Base-by-base conservation (phyloP, 345 rosid genomes). In the Eucalyptus pumila region DNA sequence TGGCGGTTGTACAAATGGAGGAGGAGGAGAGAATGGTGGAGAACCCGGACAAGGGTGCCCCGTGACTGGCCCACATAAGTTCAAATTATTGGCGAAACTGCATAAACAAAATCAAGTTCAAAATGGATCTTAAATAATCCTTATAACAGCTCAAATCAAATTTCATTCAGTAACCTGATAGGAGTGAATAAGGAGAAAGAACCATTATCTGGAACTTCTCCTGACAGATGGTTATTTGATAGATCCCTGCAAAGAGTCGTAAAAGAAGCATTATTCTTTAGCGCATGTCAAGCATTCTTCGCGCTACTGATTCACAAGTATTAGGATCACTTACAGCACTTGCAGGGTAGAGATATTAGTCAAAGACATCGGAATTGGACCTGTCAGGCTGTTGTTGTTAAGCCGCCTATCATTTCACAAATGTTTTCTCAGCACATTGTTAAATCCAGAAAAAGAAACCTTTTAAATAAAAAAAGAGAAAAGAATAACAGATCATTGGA, bases 21-120 rank as follows among this genome's bases (percentile, higher is more conserved):
- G 99, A 34, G 99, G 99, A 90, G 99, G 99, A 89, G 99, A 95
- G 92, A 98, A 98, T 21, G 99, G 99, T 87, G 99, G 99, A 90
- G 99, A 98, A 86, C 99, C 99, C 30, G 99, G 99, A 93, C 99
- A 98, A 86, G 99, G 98, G 51, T 86, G 96, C 87, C 97, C 97
- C 86, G 99, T 97, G 86, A 97, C 99, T 8, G 99, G 99, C 69
- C 99, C 99, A 94, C 99, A 98, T 16, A 98, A 94, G 92, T 94
- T 94, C 91, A 96, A 89, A 93, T 98, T 98, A 92, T 97, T 96
- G 86, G 99, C 99, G 93, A 98, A 98, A 96, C 99, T 98, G 95
- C 95, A 95, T 48, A 86, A 58, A 85, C 47, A 76, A 76, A 76
- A 76, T 76, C 85, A 76, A 76, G 85, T 76, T 76, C 85, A 76